Percentiles rank a stretch among this genome's conserved stretches.
Conservation (phyloP, 257 asterid species). For the Mentha longifolia region DNA sequence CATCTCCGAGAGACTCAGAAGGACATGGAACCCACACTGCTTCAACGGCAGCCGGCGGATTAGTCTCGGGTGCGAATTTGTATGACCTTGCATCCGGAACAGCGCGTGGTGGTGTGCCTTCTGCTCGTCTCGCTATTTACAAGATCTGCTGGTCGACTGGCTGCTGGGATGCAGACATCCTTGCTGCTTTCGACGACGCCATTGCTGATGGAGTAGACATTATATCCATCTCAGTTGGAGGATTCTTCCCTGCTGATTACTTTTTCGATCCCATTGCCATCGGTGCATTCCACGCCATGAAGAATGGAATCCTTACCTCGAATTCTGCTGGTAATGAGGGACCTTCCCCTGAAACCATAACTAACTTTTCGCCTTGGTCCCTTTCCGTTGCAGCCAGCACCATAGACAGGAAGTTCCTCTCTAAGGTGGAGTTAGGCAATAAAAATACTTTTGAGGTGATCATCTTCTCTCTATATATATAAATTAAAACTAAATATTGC, state of each 20-base stretch:
- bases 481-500: too few relatives aligned
- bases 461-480: too few relatives aligned
- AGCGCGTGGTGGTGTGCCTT: slow-evolving; percentile 62
- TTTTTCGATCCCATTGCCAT: slow-evolving; percentile 38
- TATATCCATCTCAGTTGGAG: slow-evolving; percentile 43
- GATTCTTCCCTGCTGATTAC: slow-evolving; percentile 31
- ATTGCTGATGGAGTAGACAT: slow-evolving; percentile 45
- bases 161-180: slow-evolving; percentile 43
- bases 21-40: slow-evolving; percentile 71
- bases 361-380: slow-evolving; percentile 44
- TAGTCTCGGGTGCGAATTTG: slow-evolving; percentile 46
- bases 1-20: slow-evolving; percentile 52
- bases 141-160: slow-evolving; percentile 55
- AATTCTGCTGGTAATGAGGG: slow-evolving; percentile 48
- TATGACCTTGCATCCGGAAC: slow-evolving; percentile 46
- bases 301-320: slow-evolving; percentile 44
- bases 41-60: slow-evolving; percentile 54
- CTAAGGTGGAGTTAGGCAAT: slow-evolving; percentile 37
- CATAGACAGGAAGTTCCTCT: slow-evolving; percentile 43
- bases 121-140: slow-evolving; percentile 55
- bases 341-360: slow-evolving; percentile 13
- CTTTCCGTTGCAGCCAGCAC: slow-evolving; percentile 47
- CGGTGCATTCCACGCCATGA: slow-evolving; percentile 51
- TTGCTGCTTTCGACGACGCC: slow-evolving; percentile 49
- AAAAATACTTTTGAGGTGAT: slow-evolving; percentile 30